Base-by-base conservation (phyloP, 352 stramenopile species). In the Pythium monospermum region DNA sequence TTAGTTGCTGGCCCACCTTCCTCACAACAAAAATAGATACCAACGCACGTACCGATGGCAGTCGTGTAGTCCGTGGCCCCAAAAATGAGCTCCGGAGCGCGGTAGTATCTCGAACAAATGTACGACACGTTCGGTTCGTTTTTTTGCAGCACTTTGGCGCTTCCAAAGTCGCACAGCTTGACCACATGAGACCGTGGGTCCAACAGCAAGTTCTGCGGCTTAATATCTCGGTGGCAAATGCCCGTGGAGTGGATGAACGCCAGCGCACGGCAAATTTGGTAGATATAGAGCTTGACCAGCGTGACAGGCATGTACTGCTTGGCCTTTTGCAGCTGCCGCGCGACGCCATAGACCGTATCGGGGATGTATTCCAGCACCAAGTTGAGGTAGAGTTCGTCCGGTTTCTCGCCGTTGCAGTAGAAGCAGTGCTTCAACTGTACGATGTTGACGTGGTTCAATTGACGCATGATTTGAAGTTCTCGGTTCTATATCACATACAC, bases 111-210 rank as follows among this genome's bases (percentile, higher is more conserved):
- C 28, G 86, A 98, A 71, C 97, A 99, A 71, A 99, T 99, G 79
- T 99, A 99, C 48, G 88, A 97, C 13, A 99, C 96, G 68, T 99
- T 99, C 8, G 97, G 96, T 66, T 99, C 96, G 36, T 98, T 98
- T 57, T 86, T 87, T 27, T 98, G 93, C 21, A 99, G 77, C 30
- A 94, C 79, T 53, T 97, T 96, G 46, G 90, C 87, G 56, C 86
- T 98, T 35, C 97, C 97, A 83, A 99, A 99, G 78, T 99, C 97
- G 68, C 97, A 99, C 11, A 99, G 83, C 70, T 99, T 99, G 44
- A 99, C 76, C 26, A 99, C 83, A 55, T 99, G 95, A 25, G 93
- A 98, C 27, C 85, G 77, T 15, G 96, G 95, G 68, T 99, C 91
- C 41, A 99, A 79, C 49, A 99, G 70, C 50, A 99, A 61, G 68